Conservation (phyloP, 345 rosid species). For the Balakata baccata region DNA sequence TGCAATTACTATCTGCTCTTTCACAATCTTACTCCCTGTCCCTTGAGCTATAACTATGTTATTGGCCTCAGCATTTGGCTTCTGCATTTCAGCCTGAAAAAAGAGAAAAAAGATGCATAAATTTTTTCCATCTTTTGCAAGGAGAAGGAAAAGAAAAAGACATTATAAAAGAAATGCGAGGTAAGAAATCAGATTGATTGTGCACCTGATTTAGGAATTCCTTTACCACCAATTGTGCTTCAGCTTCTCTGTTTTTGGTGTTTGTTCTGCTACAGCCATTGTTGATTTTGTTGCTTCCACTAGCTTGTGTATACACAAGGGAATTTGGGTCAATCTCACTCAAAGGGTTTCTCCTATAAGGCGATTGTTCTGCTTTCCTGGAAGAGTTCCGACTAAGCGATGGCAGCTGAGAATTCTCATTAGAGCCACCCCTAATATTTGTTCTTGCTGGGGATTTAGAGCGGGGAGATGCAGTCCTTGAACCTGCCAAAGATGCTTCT, state of each 20-base stretch:
- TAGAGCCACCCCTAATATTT: slow-evolving; percentile 24
- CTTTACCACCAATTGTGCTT: slow-evolving; percentile 27
- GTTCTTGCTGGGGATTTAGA: slow-evolving; percentile 69
- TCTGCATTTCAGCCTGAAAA: slow-evolving; percentile 24
- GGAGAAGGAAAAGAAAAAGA: not conserved
- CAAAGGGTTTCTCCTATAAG: slow-evolving; percentile 67
- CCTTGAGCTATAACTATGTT: slow-evolving; percentile 30
- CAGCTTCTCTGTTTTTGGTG: slow-evolving; percentile 28
- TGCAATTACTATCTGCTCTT: slow-evolving; percentile 30
- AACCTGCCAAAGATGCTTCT: slow-evolving; percentile 16
- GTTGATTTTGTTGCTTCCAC: slow-evolving; percentile 27
- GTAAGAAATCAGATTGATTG: not conserved
- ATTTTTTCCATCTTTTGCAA: not conserved
- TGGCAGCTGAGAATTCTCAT: slow-evolving; percentile 42
- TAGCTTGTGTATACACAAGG: slow-evolving; percentile 38
- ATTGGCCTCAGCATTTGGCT: slow-evolving; percentile 31
- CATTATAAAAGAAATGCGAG: not conserved
- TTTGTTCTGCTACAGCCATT: slow-evolving; percentile 23
- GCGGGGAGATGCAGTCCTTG: slow-evolving; percentile 67
- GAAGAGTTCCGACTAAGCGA: slow-evolving; percentile 65
- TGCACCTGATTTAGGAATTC: slow-evolving; percentile 38
- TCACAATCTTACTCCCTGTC: slow-evolving; percentile 23
- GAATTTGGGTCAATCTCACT: slow-evolving; percentile 63
- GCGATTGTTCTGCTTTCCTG: slow-evolving; percentile 80
- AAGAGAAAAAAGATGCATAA: not conserved